Conservation (phyloP, 768 basidiomycete genomes). For the Chalciporus piperatus region DNA sequence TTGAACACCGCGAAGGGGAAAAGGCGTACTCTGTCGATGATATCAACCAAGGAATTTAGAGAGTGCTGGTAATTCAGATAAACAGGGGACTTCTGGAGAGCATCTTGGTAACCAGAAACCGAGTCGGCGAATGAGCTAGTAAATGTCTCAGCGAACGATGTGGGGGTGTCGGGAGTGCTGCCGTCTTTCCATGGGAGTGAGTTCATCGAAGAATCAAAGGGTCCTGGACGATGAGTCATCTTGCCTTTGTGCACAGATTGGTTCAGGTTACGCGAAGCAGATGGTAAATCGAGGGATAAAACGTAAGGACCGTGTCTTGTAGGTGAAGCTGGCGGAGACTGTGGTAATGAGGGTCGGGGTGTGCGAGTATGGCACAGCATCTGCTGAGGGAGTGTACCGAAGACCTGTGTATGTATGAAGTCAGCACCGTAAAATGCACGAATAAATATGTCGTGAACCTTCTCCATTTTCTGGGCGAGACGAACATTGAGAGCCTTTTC, state of each 20-base stretch:
- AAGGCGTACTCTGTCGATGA: slow-evolving; percentile 67
- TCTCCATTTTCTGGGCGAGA: slow-evolving; percentile 84
- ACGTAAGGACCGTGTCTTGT: slow-evolving; percentile 15
- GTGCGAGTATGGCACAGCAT: slow-evolving; percentile 71
- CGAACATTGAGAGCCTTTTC: slow-evolving; percentile 81
- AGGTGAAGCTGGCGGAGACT: slow-evolving; percentile 27
- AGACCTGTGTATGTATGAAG: slow-evolving; percentile 55
- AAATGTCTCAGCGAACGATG: slow-evolving; percentile 19
- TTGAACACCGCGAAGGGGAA: not conserved
- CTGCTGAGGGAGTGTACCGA: slow-evolving; percentile 79
- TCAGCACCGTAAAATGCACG: not conserved
- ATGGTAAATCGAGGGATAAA: slow-evolving; percentile 20
- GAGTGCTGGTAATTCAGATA: slow-evolving; percentile 82
- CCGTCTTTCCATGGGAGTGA: slow-evolving; percentile 41
- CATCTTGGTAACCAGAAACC: slow-evolving; percentile 15
- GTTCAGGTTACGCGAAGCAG: slow-evolving; percentile 41
- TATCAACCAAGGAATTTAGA: slow-evolving; percentile 75
- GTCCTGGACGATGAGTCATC: slow-evolving; percentile 48
- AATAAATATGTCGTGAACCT: slow-evolving; percentile 43
- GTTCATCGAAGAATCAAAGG: slow-evolving; percentile 59
- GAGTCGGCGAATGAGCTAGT: slow-evolving; percentile 19
- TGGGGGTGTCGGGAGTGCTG: slow-evolving; percentile 17
- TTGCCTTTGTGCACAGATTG: slow-evolving; percentile 49
- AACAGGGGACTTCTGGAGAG: slow-evolving; percentile 41
- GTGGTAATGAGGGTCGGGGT: slow-evolving; percentile 33